Percentiles rank a stretch among this genome's conserved stretches.
Evolutionary conservation across 2,329 filamentous ascomycete genomes (phyloP).

Genomic region (Colletotrichum liaoningense): DNA sequence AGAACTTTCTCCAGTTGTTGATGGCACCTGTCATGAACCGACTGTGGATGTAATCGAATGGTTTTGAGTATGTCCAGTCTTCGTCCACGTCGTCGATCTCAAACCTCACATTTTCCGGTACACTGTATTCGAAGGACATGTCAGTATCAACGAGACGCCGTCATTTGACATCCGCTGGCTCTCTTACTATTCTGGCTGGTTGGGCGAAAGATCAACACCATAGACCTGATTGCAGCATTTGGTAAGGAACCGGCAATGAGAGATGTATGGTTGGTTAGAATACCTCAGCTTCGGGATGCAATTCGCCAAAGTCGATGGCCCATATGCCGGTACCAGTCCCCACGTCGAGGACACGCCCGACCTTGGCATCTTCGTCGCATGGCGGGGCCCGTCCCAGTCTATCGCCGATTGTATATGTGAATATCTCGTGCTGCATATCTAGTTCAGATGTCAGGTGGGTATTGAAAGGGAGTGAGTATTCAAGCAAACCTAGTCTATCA

Average conservation of each 20-base stretch:
- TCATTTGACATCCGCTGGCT: constrained; percentile 33
- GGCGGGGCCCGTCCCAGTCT: background rate
- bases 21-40: constrained; percentile 32
- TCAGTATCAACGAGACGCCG: too few species aligned
- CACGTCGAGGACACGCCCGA: constrained; percentile 51
- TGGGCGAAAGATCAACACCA: constrained; percentile 55
- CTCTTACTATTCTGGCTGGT: constrained; percentile 55
- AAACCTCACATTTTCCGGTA: constrained; percentile 59
- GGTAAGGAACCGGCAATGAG: background rate
- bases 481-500: too few species aligned
- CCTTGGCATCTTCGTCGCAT: background rate
- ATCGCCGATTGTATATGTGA: background rate
- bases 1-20: background rate
- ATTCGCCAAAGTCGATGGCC: constrained; percentile 55
- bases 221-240: constrained; percentile 41
- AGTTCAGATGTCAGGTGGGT: background rate
- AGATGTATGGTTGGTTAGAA: too few species aligned
- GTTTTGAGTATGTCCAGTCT: constrained; percentile 58
- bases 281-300: constrained; percentile 43
- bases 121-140: too few species aligned
- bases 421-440: constrained; percentile 12
- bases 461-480: too few species aligned
- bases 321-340: constrained; percentile 59
- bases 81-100: constrained; percentile 66
- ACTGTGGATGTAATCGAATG: constrained; percentile 67